phyloP scores from a whole-genome alignment of 768 basidiomycete species.

The Trametopsis cervina region DNA sequence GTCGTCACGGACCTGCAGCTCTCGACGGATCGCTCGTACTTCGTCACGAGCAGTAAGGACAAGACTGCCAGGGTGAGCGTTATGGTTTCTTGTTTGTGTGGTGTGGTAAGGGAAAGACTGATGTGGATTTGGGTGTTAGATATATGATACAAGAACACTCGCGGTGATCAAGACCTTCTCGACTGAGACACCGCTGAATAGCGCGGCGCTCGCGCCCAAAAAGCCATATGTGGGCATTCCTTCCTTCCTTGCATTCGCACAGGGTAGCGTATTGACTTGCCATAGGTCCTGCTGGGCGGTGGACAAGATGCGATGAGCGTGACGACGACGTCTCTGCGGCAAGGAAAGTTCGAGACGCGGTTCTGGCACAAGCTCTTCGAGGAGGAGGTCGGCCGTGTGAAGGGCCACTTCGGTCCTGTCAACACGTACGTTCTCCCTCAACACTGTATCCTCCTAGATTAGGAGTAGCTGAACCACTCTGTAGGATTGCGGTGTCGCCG shows the following conservation, averaged over 20 bases:
- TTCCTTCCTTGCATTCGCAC: neutral
- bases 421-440: constrained; percentile 69
- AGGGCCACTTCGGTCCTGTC: constrained; percentile 95
- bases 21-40: constrained; percentile 85
- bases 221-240: constrained; percentile 66
- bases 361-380: constrained; percentile 98
- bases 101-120: no score
- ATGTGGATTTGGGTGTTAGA: constrained; percentile 32
- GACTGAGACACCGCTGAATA: constrained; percentile 94
- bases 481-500: constrained; percentile 89
- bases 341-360: constrained; percentile 96
- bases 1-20: constrained; percentile 90
- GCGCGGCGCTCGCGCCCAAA: constrained; percentile 77
- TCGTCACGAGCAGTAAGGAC: constrained; percentile 95
- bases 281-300: constrained; percentile 83
- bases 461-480: no score
- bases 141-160: constrained; percentile 87
- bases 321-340: constrained; percentile 87
- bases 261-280: neutral
- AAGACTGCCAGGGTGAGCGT: constrained; percentile 82
- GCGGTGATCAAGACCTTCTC: constrained; percentile 88
- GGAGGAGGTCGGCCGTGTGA: constrained; percentile 95
- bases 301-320: constrained; percentile 98
- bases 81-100: neutral
- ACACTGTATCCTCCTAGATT: no score